A percentile compares a stretch with the other conserved stretches of the same genome.
Evolutionary conservation across 768 basidiomycete species (phyloP).

Genomic region (Nidula microcarpa): DNA sequence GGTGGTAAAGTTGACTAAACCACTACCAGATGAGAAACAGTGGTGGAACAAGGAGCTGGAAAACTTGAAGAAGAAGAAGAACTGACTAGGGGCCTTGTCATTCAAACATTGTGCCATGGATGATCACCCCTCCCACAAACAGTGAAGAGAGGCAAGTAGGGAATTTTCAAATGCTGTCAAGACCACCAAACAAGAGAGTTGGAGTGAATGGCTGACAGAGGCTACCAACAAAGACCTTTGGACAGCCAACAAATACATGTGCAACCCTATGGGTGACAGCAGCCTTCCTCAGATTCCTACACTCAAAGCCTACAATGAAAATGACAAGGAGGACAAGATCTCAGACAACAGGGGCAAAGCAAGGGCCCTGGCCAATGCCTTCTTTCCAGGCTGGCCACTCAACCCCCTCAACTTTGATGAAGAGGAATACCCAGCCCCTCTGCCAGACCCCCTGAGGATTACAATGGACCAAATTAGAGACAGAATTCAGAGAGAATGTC

Average conservation of each 20-base stretch:
- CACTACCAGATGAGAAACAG: conserved; percentile 2
- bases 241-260: conserved; percentile 15
- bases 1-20: neutral
- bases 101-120: neutral
- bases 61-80: conserved; percentile 4
- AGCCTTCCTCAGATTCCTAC: conserved; percentile 14
- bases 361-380: conserved; percentile 1
- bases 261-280: conserved; percentile 11
- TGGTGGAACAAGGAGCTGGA: conserved; percentile 13
- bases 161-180: conserved; percentile 9
- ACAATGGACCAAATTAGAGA: neutral
- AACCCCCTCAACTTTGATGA: neutral
- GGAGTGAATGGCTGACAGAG: conserved; percentile 20
- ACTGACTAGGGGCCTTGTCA: conserved; percentile 7
- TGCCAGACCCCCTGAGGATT: neutral
- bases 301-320: neutral
- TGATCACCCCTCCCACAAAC: conserved; percentile 18
- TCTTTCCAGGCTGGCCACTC: conserved; percentile 10
- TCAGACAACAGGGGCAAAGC: conserved; percentile 4
- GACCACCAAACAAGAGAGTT: conserved; percentile 16
- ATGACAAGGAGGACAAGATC: neutral
- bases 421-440: conserved; percentile 8
- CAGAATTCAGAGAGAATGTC: conserved; percentile 12
- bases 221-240: conserved; percentile 4
- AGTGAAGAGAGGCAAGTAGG: conserved; percentile 4